A percentile compares a stretch with the other conserved stretches of the same genome.
Evolutionary conservation across 2,329 filamentous ascomycete genomes (phyloP).

Genomic region (Diaporthe ampelina): DNA sequence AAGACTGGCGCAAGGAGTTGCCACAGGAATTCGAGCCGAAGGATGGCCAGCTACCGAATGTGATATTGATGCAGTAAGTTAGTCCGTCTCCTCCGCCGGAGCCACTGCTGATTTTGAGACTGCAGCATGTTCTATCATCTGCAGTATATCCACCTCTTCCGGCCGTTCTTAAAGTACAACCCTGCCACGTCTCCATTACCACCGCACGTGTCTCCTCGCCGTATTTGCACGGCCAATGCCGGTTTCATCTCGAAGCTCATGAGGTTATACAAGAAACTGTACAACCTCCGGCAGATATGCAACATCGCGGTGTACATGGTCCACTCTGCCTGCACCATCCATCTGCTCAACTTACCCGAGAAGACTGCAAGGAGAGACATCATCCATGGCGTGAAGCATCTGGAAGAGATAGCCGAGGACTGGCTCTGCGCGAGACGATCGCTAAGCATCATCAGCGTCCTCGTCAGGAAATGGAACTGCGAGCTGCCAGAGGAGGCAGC

Average conservation of each 20-base stretch:
- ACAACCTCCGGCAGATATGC: conserved; percentile 92
- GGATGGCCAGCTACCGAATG: conserved; percentile 89
- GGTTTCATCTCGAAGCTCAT: conserved; percentile 93
- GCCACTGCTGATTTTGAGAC: not conserved
- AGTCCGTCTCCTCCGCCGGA: not conserved
- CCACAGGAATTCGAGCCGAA: conserved; percentile 90
- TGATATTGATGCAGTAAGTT: conserved; percentile 85
- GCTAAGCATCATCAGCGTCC: conserved; percentile 85
- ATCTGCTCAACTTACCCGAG: conserved; percentile 91
- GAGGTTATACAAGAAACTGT: conserved; percentile 91
- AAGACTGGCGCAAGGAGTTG: conserved; percentile 88
- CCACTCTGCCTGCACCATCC: conserved; percentile 94
- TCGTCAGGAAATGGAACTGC: conserved; percentile 91
- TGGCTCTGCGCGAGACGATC: conserved; percentile 93
- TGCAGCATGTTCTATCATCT: conserved; percentile 96
- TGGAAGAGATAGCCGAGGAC: conserved; percentile 95
- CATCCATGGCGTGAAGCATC: conserved; percentile 88
- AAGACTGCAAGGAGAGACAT: conserved; percentile 93
- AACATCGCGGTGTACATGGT: conserved; percentile 97
- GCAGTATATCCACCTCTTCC: conserved; percentile 94
- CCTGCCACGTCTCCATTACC: conserved; percentile 86
- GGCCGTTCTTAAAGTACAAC: conserved; percentile 93
- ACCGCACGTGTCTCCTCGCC: conserved; percentile 87
- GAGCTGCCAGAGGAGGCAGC: conserved; percentile 88
- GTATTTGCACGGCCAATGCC: conserved; percentile 91